Evolutionary conservation across 192 early-diverging fungal species (phyloP).

Genomic region (Pilobolus umbonatus): DNA sequence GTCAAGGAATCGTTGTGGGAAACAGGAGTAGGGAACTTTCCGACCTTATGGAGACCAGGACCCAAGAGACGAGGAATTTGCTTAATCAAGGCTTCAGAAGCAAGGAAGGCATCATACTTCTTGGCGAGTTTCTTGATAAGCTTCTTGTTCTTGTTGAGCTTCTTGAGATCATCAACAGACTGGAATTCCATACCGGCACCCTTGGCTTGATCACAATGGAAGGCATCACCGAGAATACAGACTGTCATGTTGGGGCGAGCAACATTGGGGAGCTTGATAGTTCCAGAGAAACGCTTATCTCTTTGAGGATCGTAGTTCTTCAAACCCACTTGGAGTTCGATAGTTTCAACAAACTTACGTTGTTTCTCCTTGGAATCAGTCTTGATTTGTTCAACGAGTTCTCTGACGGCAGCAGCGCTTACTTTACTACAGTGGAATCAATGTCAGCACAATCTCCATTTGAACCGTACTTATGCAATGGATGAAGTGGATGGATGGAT

Average conservation of each 20-base stretch:
- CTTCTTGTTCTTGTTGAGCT: constrained; percentile 99
- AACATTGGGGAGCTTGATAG: constrained; percentile 89
- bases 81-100: constrained; percentile 97
- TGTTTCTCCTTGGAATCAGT: constrained; percentile 80
- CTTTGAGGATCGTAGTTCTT: constrained; percentile 99
- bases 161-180: constrained; percentile 98
- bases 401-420: constrained; percentile 84
- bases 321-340: constrained; percentile 97
- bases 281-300: constrained; percentile 99
- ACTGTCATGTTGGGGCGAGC: constrained; percentile 94
- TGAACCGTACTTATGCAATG: too few species aligned
- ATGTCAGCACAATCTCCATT: too few species aligned
- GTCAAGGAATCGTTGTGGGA: constrained; percentile 81
- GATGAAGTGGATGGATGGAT: too few species aligned
- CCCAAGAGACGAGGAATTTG: constrained; percentile 98
- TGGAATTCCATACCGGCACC: constrained; percentile 80
- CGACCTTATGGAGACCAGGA: constrained; percentile 96
- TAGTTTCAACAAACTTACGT: constrained; percentile 94
- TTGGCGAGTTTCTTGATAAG: constrained; percentile 98
- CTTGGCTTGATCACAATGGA: constrained; percentile 95
- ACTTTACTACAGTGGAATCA: too few species aligned
- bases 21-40: constrained; percentile 98
- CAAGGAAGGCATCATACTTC: constrained; percentile 98
- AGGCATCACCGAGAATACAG: constrained; percentile 93
- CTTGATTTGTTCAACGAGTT: constrained; percentile 66